Evolutionary conservation across 1,284 basidiomycete genomes (phyloP).

Genomic region (Waitea zeae): DNA sequence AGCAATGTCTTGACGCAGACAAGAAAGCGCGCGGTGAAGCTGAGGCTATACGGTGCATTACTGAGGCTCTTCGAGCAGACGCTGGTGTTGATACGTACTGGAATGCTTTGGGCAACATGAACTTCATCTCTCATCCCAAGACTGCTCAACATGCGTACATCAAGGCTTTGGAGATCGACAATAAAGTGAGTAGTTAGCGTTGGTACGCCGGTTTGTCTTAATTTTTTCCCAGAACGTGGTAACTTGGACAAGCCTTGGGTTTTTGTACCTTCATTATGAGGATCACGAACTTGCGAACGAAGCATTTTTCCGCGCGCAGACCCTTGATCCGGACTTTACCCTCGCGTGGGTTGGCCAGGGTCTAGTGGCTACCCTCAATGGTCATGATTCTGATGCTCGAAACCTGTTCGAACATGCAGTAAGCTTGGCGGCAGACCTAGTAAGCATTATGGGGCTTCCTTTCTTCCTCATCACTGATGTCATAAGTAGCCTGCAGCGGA

Average conservation of each 20-base stretch:
- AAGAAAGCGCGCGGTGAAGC: conserved; percentile 16
- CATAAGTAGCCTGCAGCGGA: conserved; percentile 66
- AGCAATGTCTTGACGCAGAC: background rate
- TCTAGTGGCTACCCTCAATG: conserved; percentile 56
- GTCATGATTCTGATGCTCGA: conserved; percentile 43
- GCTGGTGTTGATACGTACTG: conserved; percentile 67
- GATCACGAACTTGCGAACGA: conserved; percentile 80
- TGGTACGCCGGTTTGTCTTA: background rate
- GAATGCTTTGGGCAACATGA: conserved; percentile 65
- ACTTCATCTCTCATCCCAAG: conserved; percentile 52
- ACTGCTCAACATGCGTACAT: conserved; percentile 87
- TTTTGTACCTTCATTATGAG: conserved; percentile 74
- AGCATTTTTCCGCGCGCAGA: conserved; percentile 78
- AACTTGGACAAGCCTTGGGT: conserved; percentile 82
- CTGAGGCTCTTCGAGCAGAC: conserved; percentile 62
- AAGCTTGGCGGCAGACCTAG: conserved; percentile 52
- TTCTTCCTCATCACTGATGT: conserved; percentile 1
- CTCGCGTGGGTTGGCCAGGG: conserved; percentile 93
- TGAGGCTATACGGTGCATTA: conserved; percentile 47
- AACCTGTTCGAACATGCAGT: conserved; percentile 63
- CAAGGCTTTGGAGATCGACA: conserved; percentile 72
- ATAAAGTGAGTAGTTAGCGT: conserved; percentile 33
- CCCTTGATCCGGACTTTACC: conserved; percentile 81
- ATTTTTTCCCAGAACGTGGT: conserved; percentile 37
- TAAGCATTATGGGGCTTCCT: no score